A percentile compares a stretch with the other conserved stretches of the same genome.
phyloP scores from a whole-genome alignment of 2,329 filamentous ascomycete genomes.

The Fonsecaea pedrosoi region DNA sequence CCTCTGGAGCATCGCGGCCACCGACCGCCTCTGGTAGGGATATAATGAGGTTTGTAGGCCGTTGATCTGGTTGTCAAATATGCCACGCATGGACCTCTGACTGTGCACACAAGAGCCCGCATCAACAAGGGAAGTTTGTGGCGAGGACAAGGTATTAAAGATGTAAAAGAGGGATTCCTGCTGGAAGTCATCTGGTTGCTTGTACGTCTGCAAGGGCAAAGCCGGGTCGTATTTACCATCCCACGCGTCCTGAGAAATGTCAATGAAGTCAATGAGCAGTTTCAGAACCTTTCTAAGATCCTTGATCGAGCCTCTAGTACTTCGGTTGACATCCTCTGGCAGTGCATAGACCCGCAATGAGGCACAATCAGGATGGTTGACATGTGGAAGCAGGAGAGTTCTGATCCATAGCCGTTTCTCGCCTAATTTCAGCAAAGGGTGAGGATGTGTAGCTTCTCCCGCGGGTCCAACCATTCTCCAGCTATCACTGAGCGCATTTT shows the following conservation, averaged over 20 bases:
- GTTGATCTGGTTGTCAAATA: conserved; percentile 43
- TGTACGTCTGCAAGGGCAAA: conserved; percentile 31
- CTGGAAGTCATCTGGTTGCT: conserved; percentile 36
- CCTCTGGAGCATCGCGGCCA: conserved; percentile 81
- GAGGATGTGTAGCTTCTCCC: conserved; percentile 26
- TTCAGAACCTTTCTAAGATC: conserved; percentile 48
- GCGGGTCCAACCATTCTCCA: conserved; percentile 33
- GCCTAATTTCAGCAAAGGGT: conserved; percentile 35
- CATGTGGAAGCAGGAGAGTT: conserved; percentile 37
- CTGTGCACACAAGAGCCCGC: conserved; percentile 45
- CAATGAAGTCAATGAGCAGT: conserved; percentile 49
- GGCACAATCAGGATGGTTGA: conserved; percentile 33
- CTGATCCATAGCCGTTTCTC: conserved; percentile 49
- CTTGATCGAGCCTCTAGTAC: conserved; percentile 45
- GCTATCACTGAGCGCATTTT: background rate
- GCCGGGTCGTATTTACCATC: conserved; percentile 41
- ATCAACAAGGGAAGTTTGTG: conserved; percentile 44
- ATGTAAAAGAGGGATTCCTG: conserved; percentile 59
- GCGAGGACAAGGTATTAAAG: conserved; percentile 56
- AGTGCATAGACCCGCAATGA: conserved; percentile 49
- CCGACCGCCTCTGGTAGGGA: conserved; percentile 79
- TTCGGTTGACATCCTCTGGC: conserved; percentile 49
- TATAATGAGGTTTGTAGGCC: conserved; percentile 68
- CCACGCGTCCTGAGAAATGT: conserved; percentile 51
- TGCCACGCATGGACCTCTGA: conserved; percentile 46